A percentile compares a stretch with the other conserved stretches of the same genome.
Conservation (phyloP, 768 basidiomycete species). For the Pleurotus tuoliensis region DNA sequence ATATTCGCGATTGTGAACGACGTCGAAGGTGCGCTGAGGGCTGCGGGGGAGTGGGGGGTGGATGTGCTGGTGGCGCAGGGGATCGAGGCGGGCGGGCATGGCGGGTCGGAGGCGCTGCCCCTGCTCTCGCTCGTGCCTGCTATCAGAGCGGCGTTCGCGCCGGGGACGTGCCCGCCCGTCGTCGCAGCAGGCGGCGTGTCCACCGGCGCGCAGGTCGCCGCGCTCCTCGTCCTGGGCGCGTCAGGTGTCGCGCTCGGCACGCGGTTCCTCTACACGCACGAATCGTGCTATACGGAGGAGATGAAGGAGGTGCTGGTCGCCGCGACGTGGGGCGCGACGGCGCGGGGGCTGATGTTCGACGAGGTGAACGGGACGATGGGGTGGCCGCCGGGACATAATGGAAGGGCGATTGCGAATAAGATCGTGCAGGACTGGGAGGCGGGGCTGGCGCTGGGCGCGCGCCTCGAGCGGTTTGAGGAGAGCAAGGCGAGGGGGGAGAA, state of each 20-base stretch:
- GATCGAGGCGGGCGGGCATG: constrained; percentile 26
- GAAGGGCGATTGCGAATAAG: constrained; percentile 39
- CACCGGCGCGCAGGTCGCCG: constrained; percentile 47
- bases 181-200: constrained; percentile 63
- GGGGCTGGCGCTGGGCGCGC: constrained; percentile 28
- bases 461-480: constrained; percentile 23
- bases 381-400: constrained; percentile 42
- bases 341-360: constrained; percentile 41
- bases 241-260: constrained; percentile 56
- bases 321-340: constrained; percentile 27
- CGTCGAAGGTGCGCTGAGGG: constrained; percentile 44
- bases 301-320: constrained; percentile 21
- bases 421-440: constrained; percentile 25
- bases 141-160: constrained; percentile 33
- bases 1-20: constrained; percentile 52
- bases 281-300: constrained; percentile 26
- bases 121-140: constrained; percentile 45
- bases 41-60: constrained; percentile 44
- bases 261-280: constrained; percentile 51
- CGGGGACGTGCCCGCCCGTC: constrained; percentile 31
- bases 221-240: constrained; percentile 49
- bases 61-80: constrained; percentile 67
- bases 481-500: constrained; percentile 25
- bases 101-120: constrained; percentile 39
- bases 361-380: constrained; percentile 31